These are phyloP conservation scores for Aspergillus taichungensis DNA, from an alignment of 495 filamentous ascomycete genomes.

Conservation along the genomic window DNA sequence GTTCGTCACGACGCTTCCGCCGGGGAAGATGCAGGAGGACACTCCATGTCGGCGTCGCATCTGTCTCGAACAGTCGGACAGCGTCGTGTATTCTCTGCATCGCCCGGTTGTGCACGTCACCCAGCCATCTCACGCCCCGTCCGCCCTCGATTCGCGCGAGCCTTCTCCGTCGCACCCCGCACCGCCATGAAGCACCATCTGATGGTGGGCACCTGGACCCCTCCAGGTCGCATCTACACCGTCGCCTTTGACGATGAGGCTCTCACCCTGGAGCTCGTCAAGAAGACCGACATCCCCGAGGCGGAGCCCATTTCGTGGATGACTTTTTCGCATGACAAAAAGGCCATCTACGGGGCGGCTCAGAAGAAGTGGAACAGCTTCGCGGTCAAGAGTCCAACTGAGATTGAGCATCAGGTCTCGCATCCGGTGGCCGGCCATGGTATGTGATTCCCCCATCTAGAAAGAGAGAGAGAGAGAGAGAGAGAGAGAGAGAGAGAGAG, in stretches of 20 bases:
- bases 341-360: slow-evolving; percentile 75
- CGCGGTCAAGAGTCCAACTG: slow-evolving; percentile 62
- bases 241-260: slow-evolving; percentile 74
- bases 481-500: not conserved
- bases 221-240: slow-evolving; percentile 77
- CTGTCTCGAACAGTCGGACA: too few relatives aligned
- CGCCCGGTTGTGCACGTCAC: too few relatives aligned
- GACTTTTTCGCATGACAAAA: slow-evolving; percentile 74
- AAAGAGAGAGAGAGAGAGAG: not conserved
- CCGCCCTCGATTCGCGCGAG: not conserved
- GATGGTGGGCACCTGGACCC: slow-evolving; percentile 80
- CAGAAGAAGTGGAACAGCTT: slow-evolving; percentile 89
- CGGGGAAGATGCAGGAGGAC: too few relatives aligned
- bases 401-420: slow-evolving; percentile 67
- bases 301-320: slow-evolving; percentile 88
- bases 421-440: slow-evolving; percentile 58
- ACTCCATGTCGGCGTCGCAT: too few relatives aligned
- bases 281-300: slow-evolving; percentile 68
- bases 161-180: slow-evolving; percentile 1
- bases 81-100: too few relatives aligned
- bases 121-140: not conserved
- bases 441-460: slow-evolving; percentile 21
- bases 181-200: slow-evolving; percentile 65
- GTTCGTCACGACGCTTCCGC: too few relatives aligned
- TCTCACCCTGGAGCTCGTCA: slow-evolving; percentile 58